Evolutionary conservation across 2,329 filamentous ascomycete species (phyloP).

Genomic region (Calcarisporium arbuscula): DNA sequence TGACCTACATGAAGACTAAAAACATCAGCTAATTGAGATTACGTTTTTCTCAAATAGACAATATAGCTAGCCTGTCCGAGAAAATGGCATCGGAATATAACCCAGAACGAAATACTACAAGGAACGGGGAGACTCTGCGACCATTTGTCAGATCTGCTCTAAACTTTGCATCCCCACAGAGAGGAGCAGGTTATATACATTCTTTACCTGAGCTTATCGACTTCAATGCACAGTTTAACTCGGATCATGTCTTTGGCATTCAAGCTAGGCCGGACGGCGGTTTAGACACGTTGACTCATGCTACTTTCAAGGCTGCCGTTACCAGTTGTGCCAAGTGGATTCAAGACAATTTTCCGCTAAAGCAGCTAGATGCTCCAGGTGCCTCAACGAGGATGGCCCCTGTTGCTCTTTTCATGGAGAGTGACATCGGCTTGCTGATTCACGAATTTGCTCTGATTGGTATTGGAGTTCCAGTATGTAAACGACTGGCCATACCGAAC

Average conservation of each 20-base stretch:
- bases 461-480: conserved; percentile 16
- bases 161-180: conserved; percentile 13
- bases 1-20: no score
- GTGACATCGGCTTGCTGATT: conserved; percentile 21
- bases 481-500: no score
- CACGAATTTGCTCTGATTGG: conserved; percentile 18
- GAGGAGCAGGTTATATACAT: conserved; percentile 10
- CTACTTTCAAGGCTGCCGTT: conserved; percentile 14
- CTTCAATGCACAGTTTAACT: conserved; percentile 21
- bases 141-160: conserved; percentile 11
- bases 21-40: no score
- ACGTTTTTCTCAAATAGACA: no score
- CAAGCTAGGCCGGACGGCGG: conserved; percentile 13
- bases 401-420: conserved; percentile 22
- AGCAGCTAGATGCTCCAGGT: conserved; percentile 2
- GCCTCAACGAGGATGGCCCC: conserved; percentile 11
- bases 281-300: conserved; percentile 12
- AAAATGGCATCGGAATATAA: no score
- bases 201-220: conserved; percentile 18
- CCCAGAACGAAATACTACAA: no score
- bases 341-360: conserved; percentile 8
- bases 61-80: no score
- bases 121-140: no score
- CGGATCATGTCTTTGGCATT: conserved; percentile 18
- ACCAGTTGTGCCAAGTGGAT: conserved; percentile 14